Conservation (phyloP, 1,284 basidiomycete species). For the Phlebopus sp. region DNA sequence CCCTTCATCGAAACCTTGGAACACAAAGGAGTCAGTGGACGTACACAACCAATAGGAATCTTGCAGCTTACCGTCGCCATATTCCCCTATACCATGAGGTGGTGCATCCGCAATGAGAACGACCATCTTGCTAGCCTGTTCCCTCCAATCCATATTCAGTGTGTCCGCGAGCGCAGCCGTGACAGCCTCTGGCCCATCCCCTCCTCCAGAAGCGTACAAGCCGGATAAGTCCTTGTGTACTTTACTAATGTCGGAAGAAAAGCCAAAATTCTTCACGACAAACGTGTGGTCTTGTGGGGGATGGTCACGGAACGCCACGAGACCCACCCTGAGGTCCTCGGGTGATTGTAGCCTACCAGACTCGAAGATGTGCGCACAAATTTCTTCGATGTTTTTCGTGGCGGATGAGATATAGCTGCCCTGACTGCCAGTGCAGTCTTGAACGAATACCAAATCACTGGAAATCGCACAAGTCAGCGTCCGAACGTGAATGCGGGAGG, state of each 20-base stretch:
- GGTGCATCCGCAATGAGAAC: conserved; percentile 97
- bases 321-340: conserved; percentile 88
- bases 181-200: conserved; percentile 97
- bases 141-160: conserved; percentile 88
- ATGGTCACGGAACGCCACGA: conserved; percentile 91
- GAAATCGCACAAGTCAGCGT: conserved; percentile 8
- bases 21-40: conserved; percentile 5
- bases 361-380: conserved; percentile 94
- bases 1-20: conserved; percentile 81
- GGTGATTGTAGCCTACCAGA: conserved; percentile 85
- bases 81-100: conserved; percentile 91
- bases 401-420: conserved; percentile 84
- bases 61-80: conserved; percentile 77
- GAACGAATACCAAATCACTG: conserved; percentile 86
- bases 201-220: conserved; percentile 91
- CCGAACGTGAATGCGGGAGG: conserved; percentile 11
- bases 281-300: conserved; percentile 96
- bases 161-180: conserved; percentile 91
- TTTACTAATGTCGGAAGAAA: conserved; percentile 86
- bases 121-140: conserved; percentile 89
- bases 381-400: conserved; percentile 97
- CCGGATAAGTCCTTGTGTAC: conserved; percentile 84
- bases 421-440: conserved; percentile 90
- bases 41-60: conserved; percentile 4
- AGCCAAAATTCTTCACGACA: conserved; percentile 90